Conservation (phyloP, 2,329 filamentous ascomycete genomes). For the Pseudocercospora macadamiae region DNA sequence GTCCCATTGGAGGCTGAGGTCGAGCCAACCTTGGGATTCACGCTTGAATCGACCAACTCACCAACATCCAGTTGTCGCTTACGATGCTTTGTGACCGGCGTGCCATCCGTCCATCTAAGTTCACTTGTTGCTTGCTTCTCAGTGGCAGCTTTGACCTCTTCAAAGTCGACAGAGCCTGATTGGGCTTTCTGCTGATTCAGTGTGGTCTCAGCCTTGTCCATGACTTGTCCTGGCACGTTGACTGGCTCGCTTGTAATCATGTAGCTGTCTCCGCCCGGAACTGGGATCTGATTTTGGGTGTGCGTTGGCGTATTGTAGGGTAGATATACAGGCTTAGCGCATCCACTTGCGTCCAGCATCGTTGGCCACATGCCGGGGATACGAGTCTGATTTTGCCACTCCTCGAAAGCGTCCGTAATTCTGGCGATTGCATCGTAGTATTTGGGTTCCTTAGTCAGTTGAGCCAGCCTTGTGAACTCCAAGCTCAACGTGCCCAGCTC, state of each 20-base stretch:
- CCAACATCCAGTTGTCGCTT: conserved; percentile 1
- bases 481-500: conserved; percentile 79
- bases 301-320: conserved; percentile 10
- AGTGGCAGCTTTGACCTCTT: background rate
- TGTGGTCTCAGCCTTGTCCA: conserved; percentile 15
- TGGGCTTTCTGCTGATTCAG: conserved; percentile 13
- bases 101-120: conserved; percentile 8
- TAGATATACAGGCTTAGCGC: conserved; percentile 54
- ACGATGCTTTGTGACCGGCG: background rate
- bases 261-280: conserved; percentile 29
- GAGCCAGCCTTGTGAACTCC: conserved; percentile 87
- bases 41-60: background rate
- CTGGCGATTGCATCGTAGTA: conserved; percentile 91
- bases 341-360: conserved; percentile 76
- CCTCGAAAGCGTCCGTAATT: conserved; percentile 77
- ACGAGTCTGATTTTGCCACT: conserved; percentile 70
- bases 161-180: conserved; percentile 8
- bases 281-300: conserved; percentile 27
- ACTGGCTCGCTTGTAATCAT: conserved; percentile 26
- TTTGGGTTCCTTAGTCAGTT: conserved; percentile 76
- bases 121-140: background rate
- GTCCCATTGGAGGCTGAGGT: background rate
- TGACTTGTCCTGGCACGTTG: conserved; percentile 12
- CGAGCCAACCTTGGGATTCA: background rate
- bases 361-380: conserved; percentile 82